Percentiles rank a stretch among this genome's conserved stretches.
phyloP scores from a whole-genome alignment of 495 filamentous ascomycete species.

The Trichoderma gamsii region DNA sequence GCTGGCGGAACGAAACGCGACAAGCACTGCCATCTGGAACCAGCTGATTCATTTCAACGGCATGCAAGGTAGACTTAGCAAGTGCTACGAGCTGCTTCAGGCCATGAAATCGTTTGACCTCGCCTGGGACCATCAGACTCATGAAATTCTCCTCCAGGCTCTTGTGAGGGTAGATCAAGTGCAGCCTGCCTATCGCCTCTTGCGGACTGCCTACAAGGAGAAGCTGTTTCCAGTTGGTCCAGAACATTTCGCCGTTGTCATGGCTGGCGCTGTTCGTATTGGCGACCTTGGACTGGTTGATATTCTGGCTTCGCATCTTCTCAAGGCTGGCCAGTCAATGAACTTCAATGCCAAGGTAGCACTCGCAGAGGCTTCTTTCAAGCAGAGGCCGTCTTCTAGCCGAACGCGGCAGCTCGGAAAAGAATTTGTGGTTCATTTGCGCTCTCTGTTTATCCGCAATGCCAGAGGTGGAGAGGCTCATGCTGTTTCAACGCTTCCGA shows the following conservation, averaged over 20 bases:
- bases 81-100: slow-evolving; percentile 53
- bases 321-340: slow-evolving; percentile 33
- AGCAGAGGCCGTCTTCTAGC: not conserved
- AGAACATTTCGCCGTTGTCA: slow-evolving; percentile 71
- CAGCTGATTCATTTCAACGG: slow-evolving; percentile 63
- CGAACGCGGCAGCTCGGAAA: slow-evolving; percentile 10
- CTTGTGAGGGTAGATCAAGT: slow-evolving; percentile 55
- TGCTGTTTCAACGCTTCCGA: slow-evolving; percentile 31
- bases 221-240: slow-evolving; percentile 52
- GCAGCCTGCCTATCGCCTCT: slow-evolving; percentile 58
- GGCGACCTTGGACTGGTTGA: slow-evolving; percentile 44
- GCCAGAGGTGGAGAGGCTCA: not conserved
- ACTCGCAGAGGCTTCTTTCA: not conserved
- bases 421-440: not conserved
- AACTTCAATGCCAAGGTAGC: slow-evolving; percentile 16
- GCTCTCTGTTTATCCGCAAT: not conserved
- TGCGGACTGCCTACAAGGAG: slow-evolving; percentile 53
- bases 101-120: slow-evolving; percentile 55
- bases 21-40: slow-evolving; percentile 58
- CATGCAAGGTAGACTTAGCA: slow-evolving; percentile 53
- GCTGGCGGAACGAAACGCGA: not conserved
- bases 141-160: slow-evolving; percentile 66
- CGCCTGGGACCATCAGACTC: slow-evolving; percentile 62
- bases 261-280: slow-evolving; percentile 55
- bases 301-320: slow-evolving; percentile 42